phyloP scores from a whole-genome alignment of 345 rosid genomes.

The Pistacia atlantica region DNA sequence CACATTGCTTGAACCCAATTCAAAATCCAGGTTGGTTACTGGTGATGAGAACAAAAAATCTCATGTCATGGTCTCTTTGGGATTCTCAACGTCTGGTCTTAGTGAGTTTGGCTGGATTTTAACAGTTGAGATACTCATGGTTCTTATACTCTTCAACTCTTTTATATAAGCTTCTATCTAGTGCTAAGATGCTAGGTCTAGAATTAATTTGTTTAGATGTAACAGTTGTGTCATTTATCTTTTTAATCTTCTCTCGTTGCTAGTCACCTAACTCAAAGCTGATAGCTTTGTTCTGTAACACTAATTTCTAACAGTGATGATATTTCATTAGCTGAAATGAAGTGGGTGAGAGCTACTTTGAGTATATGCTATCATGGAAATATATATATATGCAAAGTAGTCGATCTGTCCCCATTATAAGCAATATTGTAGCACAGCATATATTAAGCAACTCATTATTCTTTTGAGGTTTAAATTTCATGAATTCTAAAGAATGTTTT shows the following conservation, averaged over 20 bases:
- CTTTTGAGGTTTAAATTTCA: not conserved
- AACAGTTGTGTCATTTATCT: not conserved
- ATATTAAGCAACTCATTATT: not conserved
- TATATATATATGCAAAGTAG: too few relatives aligned
- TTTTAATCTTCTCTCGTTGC: not conserved
- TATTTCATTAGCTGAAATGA: not conserved
- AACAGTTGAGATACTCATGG: slow-evolving; percentile 12
- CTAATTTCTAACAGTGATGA: not conserved
- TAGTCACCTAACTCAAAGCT: slow-evolving; percentile 12
- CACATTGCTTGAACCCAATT: slow-evolving; percentile 33
- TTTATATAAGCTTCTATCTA: slow-evolving; percentile 5
- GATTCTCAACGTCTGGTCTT: slow-evolving; percentile 38
- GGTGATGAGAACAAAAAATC: slow-evolving; percentile 29
- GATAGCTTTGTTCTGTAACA: slow-evolving; percentile 8
- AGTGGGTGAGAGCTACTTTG: too few relatives aligned
- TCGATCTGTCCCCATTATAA: not conserved
- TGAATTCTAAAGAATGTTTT: not conserved
- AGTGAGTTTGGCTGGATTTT: slow-evolving; percentile 29
- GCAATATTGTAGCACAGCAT: not conserved
- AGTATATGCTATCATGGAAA: too few relatives aligned
- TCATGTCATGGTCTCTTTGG: slow-evolving; percentile 35
- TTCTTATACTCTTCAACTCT: slow-evolving; percentile 25
- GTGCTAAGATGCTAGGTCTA: slow-evolving; percentile 1
- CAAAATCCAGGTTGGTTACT: slow-evolving; percentile 36
- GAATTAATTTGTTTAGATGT: slow-evolving; percentile 17